A percentile compares a stretch with the other conserved stretches of the same genome.
These are phyloP conservation scores for Neurospora sublineolata DNA, from an alignment of 495 filamentous ascomycete genomes.

Conservation along the genomic window DNA sequence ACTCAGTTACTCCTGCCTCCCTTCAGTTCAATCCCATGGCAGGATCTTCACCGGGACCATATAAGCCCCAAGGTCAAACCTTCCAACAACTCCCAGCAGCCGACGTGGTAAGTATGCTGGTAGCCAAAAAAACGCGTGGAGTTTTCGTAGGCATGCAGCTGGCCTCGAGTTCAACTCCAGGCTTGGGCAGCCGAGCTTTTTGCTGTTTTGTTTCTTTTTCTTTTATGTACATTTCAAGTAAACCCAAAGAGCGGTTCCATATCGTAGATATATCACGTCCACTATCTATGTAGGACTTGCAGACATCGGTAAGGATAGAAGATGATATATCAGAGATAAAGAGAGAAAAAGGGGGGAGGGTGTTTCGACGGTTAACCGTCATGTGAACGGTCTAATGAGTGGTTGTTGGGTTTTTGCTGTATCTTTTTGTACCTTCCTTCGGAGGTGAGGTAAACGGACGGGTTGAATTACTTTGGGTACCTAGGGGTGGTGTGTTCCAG, in stretches of 20 bases:
- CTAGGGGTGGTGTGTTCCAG: background rate
- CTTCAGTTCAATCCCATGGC: background rate
- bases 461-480: background rate
- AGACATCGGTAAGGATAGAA: background rate
- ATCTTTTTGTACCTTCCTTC: background rate
- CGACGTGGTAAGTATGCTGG: background rate
- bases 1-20: background rate
- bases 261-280: background rate
- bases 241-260: background rate
- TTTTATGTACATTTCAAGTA: background rate
- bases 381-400: background rate
- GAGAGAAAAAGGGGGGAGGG: background rate
- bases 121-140: background rate
- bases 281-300: background rate
- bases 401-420: background rate
- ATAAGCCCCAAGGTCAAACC: background rate
- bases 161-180: background rate
- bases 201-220: background rate
- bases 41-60: background rate
- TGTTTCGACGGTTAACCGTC: background rate
- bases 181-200: background rate
- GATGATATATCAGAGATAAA: background rate
- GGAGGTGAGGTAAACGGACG: background rate
- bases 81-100: background rate
- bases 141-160: background rate